Percentiles rank a stretch among this genome's conserved stretches.
phyloP scores from a whole-genome alignment of 75 land plant genomes.

The Pinus albicaulis region DNA sequence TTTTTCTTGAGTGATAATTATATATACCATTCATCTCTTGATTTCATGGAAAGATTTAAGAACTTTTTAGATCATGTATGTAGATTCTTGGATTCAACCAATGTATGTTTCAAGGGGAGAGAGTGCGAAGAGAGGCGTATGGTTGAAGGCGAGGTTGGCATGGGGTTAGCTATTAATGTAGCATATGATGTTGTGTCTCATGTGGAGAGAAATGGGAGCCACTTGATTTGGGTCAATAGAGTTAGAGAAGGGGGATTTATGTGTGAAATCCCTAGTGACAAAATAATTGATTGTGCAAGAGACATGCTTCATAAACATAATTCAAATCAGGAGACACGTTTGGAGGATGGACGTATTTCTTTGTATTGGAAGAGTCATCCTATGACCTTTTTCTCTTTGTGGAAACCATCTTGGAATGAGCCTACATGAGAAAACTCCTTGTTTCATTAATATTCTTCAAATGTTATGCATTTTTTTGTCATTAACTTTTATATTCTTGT shows the following conservation, averaged over 20 bases:
- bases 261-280: constrained; percentile 37
- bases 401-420: constrained; percentile 28
- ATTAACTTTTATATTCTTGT: not conserved
- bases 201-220: constrained; percentile 44
- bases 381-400: constrained; percentile 62
- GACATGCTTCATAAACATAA: constrained; percentile 56
- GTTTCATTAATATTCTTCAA: not conserved
- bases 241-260: constrained; percentile 42
- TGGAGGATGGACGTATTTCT: constrained; percentile 27
- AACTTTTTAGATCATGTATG: constrained; percentile 41
- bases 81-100: constrained; percentile 63
- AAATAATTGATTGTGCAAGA: constrained; percentile 42
- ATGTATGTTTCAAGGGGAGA: constrained; percentile 54
- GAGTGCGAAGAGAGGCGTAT: constrained; percentile 59
- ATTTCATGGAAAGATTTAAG: constrained; percentile 43
- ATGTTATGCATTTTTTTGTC: not conserved
- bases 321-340: constrained; percentile 51
- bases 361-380: constrained; percentile 64
- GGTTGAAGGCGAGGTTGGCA: constrained; percentile 61
- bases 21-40: constrained; percentile 36
- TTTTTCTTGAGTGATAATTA: constrained; percentile 66
- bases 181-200: constrained; percentile 29
- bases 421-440: not conserved
- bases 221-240: constrained; percentile 40
- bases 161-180: constrained; percentile 24